phyloP scores from a whole-genome alignment of 2,329 filamentous ascomycete genomes.

The Diaporthe citriasiana region DNA sequence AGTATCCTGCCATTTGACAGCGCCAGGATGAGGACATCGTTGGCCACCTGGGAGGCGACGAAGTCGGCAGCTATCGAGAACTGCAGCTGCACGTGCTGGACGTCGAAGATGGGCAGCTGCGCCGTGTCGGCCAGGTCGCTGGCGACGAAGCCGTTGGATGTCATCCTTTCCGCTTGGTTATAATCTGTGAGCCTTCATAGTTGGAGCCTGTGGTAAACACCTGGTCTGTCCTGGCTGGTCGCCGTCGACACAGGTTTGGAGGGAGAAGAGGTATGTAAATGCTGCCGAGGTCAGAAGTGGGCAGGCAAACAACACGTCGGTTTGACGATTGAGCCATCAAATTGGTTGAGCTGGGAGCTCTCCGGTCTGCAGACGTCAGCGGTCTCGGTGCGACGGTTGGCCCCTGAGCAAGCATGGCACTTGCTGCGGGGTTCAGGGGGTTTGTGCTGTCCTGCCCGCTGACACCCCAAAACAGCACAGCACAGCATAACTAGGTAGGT shows the following conservation, averaged over 20 bases:
- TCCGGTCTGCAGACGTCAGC: constrained; percentile 36
- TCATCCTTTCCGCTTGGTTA: constrained; percentile 63
- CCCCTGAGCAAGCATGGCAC: constrained; percentile 13
- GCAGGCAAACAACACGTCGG: constrained; percentile 11
- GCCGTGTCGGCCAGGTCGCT: constrained; percentile 67
- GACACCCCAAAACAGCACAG: background rate
- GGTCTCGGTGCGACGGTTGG: constrained; percentile 30
- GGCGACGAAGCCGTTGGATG: constrained; percentile 80
- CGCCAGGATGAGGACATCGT: constrained; percentile 94
- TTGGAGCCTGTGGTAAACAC: constrained; percentile 9
- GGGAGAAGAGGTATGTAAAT: constrained; percentile 1
- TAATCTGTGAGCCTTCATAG: constrained; percentile 41
- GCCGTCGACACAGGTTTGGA: background rate
- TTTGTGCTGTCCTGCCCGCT: background rate
- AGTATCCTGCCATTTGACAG: constrained; percentile 93
- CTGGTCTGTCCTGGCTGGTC: constrained; percentile 1
- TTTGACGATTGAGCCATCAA: constrained; percentile 3
- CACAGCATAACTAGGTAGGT: no score
- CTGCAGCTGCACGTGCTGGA: constrained; percentile 91
- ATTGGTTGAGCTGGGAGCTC: constrained; percentile 25
- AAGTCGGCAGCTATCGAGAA: constrained; percentile 97
- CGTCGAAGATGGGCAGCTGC: constrained; percentile 91
- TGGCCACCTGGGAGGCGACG: constrained; percentile 95
- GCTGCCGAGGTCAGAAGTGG: constrained; percentile 24
- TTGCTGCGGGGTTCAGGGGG: constrained; percentile 23